Evolutionary conservation across 2,329 filamentous ascomycete genomes (phyloP).

Genomic region (Westerdykella sp.): DNA sequence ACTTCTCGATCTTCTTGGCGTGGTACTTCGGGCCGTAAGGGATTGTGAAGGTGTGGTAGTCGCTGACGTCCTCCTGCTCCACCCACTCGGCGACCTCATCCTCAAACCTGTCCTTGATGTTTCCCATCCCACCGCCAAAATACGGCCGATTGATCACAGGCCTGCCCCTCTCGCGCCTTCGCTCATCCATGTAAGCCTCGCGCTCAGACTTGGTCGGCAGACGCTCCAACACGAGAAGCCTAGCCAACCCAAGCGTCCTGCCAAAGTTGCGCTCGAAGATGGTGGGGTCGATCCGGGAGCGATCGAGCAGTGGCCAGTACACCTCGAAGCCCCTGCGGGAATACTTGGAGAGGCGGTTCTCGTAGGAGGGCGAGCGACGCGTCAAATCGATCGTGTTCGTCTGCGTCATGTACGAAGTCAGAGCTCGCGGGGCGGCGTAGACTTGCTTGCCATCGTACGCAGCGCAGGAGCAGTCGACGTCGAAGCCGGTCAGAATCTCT

Average conservation of each 20-base stretch:
- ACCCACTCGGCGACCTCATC: conserved; percentile 83
- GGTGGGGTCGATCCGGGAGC: conserved; percentile 72
- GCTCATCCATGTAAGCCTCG: conserved; percentile 63
- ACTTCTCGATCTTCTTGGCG: conserved; percentile 69
- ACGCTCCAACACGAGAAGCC: conserved; percentile 72
- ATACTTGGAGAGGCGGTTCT: conserved; percentile 77
- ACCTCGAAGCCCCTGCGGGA: conserved; percentile 79
- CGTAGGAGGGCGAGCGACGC: conserved; percentile 77
- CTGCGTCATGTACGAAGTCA: conserved; percentile 76
- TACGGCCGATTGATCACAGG: conserved; percentile 49
- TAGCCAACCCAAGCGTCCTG: conserved; percentile 68
- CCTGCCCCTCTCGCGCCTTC: conserved; percentile 65
- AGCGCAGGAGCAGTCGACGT: conserved; percentile 77
- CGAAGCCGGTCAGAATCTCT: conserved; percentile 81
- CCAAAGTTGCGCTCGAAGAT: conserved; percentile 79
- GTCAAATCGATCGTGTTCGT: conserved; percentile 73
- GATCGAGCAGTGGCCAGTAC: conserved; percentile 69
- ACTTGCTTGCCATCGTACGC: conserved; percentile 78
- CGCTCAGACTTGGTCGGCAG: conserved; percentile 63
- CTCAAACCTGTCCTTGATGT: conserved; percentile 70
- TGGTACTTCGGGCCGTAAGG: conserved; percentile 54
- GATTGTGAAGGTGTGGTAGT: conserved; percentile 64
- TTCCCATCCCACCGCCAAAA: conserved; percentile 49
- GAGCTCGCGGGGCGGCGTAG: conserved; percentile 68
- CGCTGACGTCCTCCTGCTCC: conserved; percentile 66